Percentiles rank a stretch among this genome's conserved stretches.
phyloP scores from a whole-genome alignment of 768 basidiomycete species.

The Amanita phalloides region DNA sequence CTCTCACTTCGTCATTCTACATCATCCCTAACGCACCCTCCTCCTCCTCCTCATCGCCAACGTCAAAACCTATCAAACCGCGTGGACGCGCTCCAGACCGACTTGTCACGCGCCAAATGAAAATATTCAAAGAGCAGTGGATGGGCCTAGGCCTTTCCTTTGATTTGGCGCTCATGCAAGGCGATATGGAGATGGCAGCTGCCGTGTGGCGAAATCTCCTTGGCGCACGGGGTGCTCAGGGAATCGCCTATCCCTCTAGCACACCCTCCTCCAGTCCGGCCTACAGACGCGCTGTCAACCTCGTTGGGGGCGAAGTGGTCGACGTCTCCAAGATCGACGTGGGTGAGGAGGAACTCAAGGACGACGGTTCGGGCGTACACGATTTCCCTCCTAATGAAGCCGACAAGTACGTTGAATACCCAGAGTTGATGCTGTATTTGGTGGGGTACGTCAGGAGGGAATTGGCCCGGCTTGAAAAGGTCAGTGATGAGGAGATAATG shows the following conservation, averaged over 20 bases:
- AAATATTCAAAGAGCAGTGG: slow-evolving; percentile 88
- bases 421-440: slow-evolving; percentile 61
- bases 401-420: slow-evolving; percentile 64
- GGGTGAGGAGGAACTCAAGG: slow-evolving; percentile 45
- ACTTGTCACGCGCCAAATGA: slow-evolving; percentile 80
- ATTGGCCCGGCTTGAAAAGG: slow-evolving; percentile 50
- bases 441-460: slow-evolving; percentile 67
- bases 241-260: slow-evolving; percentile 35
- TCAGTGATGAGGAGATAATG: slow-evolving; percentile 34
- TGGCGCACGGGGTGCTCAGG: slow-evolving; percentile 71
- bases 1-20: slow-evolving; percentile 33
- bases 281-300: slow-evolving; percentile 59
- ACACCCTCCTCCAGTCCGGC: slow-evolving; percentile 11
- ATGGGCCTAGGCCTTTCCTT: slow-evolving; percentile 70
- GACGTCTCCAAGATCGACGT: slow-evolving; percentile 48
- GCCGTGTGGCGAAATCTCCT: slow-evolving; percentile 91
- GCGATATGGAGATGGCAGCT: slow-evolving; percentile 77
- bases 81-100: slow-evolving; percentile 54
- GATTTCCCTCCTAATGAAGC: slow-evolving; percentile 52
- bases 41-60: not conserved
- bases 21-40: slow-evolving; percentile 30
- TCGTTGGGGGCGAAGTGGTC: slow-evolving; percentile 56
- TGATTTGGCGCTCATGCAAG: slow-evolving; percentile 64
- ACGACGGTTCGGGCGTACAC: slow-evolving; percentile 64
- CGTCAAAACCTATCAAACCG: slow-evolving; percentile 2